phyloP scores from a whole-genome alignment of 2,329 filamentous ascomycete genomes.

The Bimuria novae-zelandiae region DNA sequence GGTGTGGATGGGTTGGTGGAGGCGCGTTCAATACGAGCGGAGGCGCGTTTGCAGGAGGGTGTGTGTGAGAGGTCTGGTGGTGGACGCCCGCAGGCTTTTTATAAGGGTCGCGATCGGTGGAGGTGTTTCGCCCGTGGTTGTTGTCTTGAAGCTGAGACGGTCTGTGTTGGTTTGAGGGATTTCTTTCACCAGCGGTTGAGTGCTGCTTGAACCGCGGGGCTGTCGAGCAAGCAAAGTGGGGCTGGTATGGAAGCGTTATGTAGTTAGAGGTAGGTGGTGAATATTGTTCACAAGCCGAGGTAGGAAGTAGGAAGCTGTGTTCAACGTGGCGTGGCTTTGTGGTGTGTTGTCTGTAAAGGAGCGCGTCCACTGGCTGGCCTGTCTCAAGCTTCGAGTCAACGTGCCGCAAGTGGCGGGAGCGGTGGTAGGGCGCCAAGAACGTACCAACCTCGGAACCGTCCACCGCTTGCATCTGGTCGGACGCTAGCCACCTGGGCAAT shows the following conservation, averaged over 20 bases:
- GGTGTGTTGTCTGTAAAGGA: slow-evolving; percentile 26
- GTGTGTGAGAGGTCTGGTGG: not conserved
- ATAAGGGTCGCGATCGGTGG: not conserved
- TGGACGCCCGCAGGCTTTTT: slow-evolving; percentile 1
- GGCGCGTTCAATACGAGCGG: no score
- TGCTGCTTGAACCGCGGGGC: slow-evolving; percentile 7
- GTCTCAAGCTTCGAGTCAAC: slow-evolving; percentile 21
- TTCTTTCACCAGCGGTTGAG: not conserved
- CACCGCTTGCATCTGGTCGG: not conserved
- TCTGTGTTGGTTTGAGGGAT: not conserved
- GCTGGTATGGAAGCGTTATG: not conserved
- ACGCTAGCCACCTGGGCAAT: not conserved
- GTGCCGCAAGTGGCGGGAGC: slow-evolving; percentile 31
- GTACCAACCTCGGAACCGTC: no score
- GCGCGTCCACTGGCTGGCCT: slow-evolving; percentile 18
- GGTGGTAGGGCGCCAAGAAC: no score
- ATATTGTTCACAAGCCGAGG: not conserved
- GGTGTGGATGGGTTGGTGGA: slow-evolving; percentile 1
- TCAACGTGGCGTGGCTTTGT: not conserved
- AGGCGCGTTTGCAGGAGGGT: not conserved
- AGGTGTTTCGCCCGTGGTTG: not conserved
- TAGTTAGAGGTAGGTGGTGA: not conserved
- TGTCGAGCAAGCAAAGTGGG: not conserved
- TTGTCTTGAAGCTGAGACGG: no score
- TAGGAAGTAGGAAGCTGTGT: not conserved